Conservation (phyloP, 495 filamentous ascomycete genomes). For the Penicillium steckii region DNA sequence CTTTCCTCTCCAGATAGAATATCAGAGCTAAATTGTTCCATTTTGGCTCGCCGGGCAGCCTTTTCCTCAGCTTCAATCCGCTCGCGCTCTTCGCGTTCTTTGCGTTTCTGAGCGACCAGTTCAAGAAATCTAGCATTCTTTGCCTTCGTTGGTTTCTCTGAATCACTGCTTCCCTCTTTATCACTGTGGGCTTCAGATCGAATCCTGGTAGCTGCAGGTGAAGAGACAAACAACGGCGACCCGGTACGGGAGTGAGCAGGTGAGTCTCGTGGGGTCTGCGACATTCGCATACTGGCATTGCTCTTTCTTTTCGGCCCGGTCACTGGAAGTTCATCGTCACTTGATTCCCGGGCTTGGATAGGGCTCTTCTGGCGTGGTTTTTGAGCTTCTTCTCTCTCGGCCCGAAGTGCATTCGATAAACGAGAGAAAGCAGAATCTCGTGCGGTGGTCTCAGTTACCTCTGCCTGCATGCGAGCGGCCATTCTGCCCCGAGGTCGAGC, state of each 20-base stretch:
- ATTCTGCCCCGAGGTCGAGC: constrained; percentile 66
- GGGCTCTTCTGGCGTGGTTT: constrained; percentile 15
- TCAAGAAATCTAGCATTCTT: constrained; percentile 60
- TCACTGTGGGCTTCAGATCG: constrained; percentile 3
- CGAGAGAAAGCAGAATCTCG: constrained; percentile 37
- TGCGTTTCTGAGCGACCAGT: constrained; percentile 67
- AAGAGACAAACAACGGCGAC: constrained; percentile 45
- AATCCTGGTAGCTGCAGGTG: constrained; percentile 12
- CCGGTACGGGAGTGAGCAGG: constrained; percentile 25
- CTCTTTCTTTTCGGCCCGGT: constrained; percentile 31
- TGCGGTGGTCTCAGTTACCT: constrained; percentile 1
- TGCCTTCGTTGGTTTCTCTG: constrained; percentile 47
- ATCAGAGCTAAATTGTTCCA: constrained; percentile 38
- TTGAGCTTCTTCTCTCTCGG: constrained; percentile 12
- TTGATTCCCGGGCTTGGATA: constrained; percentile 12
- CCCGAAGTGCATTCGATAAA: constrained; percentile 28
- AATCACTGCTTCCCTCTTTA: constrained; percentile 17
- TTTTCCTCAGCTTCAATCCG: constrained; percentile 55
- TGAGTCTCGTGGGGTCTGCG: constrained; percentile 12
- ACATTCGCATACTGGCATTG: constrained; percentile 9
- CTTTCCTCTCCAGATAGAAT: constrained; percentile 34
- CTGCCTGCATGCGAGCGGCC: constrained; percentile 63
- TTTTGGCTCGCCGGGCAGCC: constrained; percentile 36
- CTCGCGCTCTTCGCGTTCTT: constrained; percentile 66
- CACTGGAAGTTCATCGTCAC: constrained; percentile 40